Percentiles rank a stretch among this genome's conserved stretches.
Evolutionary conservation across 2,329 filamentous ascomycete genomes (phyloP).

Genomic region (Hypoxylon rubiginosum): DNA sequence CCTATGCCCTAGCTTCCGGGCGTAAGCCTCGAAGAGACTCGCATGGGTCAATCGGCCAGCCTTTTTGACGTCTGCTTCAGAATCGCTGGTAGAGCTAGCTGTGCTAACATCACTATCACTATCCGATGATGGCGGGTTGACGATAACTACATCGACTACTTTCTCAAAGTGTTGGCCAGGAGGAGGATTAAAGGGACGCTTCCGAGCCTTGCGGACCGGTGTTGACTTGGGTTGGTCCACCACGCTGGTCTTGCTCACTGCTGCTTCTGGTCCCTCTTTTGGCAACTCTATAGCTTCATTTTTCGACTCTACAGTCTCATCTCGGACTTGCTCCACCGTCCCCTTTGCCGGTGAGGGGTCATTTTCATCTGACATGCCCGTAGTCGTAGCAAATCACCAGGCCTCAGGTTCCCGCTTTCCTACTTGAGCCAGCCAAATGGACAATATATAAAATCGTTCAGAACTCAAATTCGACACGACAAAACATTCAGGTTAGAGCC

Average conservation of each 20-base stretch:
- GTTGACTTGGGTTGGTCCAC: background rate
- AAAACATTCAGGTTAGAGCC: background rate
- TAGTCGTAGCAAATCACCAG: background rate
- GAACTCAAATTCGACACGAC: background rate
- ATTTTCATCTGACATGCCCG: background rate
- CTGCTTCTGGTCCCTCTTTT: too few species aligned
- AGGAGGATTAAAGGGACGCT: too few species aligned
- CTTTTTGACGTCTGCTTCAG: background rate
- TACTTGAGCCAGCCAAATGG: background rate
- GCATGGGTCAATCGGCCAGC: conserved; percentile 13
- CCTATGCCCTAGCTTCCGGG: conserved; percentile 9
- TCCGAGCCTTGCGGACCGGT: background rate
- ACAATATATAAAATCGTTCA: background rate
- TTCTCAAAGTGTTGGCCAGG: too few species aligned
- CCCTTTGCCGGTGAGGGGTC: background rate
- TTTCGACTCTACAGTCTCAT: background rate
- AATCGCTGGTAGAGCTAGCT: background rate
- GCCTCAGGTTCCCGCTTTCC: background rate
- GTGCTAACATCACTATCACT: background rate
- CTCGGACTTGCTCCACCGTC: background rate
- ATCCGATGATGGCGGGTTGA: background rate
- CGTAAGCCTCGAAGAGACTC: conserved; percentile 19
- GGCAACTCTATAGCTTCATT: too few species aligned
- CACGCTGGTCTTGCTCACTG: background rate
- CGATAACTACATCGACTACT: too few species aligned